A percentile compares a stretch with the other conserved stretches of the same genome.
Conservation (phyloP, 805 yeast genomes). For the Scheffersomyces lignosus region DNA sequence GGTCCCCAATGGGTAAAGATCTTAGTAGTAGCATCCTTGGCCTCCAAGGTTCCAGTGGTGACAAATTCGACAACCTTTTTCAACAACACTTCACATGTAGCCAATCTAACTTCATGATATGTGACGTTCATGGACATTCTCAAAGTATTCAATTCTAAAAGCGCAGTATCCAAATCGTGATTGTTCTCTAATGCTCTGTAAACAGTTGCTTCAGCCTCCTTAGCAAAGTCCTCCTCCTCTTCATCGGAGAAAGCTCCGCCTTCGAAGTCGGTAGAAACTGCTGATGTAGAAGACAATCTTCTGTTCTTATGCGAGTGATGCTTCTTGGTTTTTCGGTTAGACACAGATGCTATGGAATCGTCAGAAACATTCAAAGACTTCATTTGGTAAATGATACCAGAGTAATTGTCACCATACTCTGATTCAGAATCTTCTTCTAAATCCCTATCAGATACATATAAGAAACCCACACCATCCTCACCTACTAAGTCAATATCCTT, state of each 20-base stretch:
- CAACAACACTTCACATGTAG: slow-evolving; percentile 73
- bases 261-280: slow-evolving; percentile 49
- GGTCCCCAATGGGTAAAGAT: slow-evolving; percentile 80
- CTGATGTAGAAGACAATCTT: slow-evolving; percentile 36
- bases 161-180: slow-evolving; percentile 91
- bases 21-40: slow-evolving; percentile 73
- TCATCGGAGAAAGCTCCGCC: slow-evolving; percentile 34
- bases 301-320: slow-evolving; percentile 26
- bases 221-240: slow-evolving; percentile 73
- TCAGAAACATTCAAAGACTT: slow-evolving; percentile 54
- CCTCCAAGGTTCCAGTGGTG: slow-evolving; percentile 71
- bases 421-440: slow-evolving; percentile 30
- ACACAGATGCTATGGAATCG: slow-evolving; percentile 55
- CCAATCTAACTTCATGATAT: slow-evolving; percentile 86
- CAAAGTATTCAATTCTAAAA: slow-evolving; percentile 87
- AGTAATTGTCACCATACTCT: slow-evolving; percentile 36
- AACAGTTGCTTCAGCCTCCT: slow-evolving; percentile 92
- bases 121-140: slow-evolving; percentile 97
- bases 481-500: slow-evolving; percentile 40
- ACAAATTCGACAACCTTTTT: slow-evolving; percentile 71
- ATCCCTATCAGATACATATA: slow-evolving; percentile 50
- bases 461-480: slow-evolving; percentile 49
- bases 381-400: slow-evolving; percentile 48
- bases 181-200: slow-evolving; percentile 89
- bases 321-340: slow-evolving; percentile 44